Conservation (phyloP, 495 filamentous ascomycete genomes). For the Hyaloscypha bicolor region DNA sequence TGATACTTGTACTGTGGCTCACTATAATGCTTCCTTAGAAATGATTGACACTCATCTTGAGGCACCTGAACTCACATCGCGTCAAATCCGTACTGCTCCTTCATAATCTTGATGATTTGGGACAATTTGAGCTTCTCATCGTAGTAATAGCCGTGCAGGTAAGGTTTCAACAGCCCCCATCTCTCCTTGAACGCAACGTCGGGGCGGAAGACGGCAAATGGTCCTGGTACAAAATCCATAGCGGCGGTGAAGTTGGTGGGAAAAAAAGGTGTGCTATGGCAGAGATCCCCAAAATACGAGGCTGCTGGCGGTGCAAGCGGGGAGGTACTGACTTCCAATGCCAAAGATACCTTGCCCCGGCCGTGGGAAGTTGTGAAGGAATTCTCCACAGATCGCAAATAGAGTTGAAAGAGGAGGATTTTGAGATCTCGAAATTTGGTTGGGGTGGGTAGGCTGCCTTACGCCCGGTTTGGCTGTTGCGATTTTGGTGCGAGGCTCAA, state of each 20-base stretch:
- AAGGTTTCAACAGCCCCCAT: not conserved
- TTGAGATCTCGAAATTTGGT: not conserved
- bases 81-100: not conserved
- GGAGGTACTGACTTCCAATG: not conserved
- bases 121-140: not conserved
- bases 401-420: not conserved
- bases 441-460: not conserved
- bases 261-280: not conserved
- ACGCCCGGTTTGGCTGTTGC: not conserved
- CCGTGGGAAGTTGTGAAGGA: not conserved
- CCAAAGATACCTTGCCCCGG: not conserved
- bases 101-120: not conserved
- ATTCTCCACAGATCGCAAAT: not conserved
- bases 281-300: not conserved
- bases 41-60: not conserved
- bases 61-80: not conserved
- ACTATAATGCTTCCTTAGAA: not conserved
- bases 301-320: not conserved
- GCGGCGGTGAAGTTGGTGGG: not conserved
- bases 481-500: not conserved
- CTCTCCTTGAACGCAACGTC: not conserved
- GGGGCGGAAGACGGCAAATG: not conserved
- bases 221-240: not conserved
- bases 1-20: slow-evolving; percentile 6
- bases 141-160: not conserved